A percentile compares a stretch with the other conserved stretches of the same genome.
Evolutionary conservation across 2,329 filamentous ascomycete genomes (phyloP).

Genomic region (Sordariomycetes sp.): DNA sequence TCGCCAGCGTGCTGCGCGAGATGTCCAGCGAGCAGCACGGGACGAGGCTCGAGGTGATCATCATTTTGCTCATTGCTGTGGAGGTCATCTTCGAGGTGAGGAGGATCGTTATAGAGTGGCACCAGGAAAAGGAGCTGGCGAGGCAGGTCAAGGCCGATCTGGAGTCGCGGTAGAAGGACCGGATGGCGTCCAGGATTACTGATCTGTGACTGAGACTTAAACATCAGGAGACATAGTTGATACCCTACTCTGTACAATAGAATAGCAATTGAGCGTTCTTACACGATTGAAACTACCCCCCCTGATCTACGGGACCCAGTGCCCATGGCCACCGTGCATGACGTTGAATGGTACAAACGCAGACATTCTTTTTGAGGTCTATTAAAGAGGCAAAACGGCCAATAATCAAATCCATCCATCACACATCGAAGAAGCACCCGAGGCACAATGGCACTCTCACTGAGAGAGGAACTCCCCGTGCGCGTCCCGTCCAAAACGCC

Average conservation of each 20-base stretch:
- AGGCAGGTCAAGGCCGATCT: not conserved
- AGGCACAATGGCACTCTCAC: no score
- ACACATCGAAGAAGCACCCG: no score
- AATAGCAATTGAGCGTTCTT: no score
- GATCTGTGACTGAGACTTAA: not conserved
- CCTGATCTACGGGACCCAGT: no score
- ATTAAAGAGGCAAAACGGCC: no score
- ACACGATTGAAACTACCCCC: no score
- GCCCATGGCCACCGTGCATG: no score
- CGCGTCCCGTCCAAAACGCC: no score
- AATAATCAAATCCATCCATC: no score
- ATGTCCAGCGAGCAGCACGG: conserved; percentile 86
- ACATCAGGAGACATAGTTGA: not conserved
- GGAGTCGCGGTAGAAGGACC: not conserved
- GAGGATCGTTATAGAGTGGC: conserved; percentile 57
- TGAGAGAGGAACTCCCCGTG: no score
- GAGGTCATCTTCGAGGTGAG: conserved; percentile 85
- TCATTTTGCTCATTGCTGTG: conserved; percentile 86
- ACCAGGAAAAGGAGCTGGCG: conserved; percentile 22
- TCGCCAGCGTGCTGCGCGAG: conserved; percentile 80
- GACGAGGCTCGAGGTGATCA: conserved; percentile 85
- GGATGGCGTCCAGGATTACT: not conserved
- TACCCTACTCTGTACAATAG: conserved; percentile 1
- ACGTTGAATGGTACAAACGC: no score
- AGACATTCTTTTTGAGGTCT: no score